phyloP scores from a whole-genome alignment of 2,329 filamentous ascomycete genomes.

The Xylariaceae sp. region DNA sequence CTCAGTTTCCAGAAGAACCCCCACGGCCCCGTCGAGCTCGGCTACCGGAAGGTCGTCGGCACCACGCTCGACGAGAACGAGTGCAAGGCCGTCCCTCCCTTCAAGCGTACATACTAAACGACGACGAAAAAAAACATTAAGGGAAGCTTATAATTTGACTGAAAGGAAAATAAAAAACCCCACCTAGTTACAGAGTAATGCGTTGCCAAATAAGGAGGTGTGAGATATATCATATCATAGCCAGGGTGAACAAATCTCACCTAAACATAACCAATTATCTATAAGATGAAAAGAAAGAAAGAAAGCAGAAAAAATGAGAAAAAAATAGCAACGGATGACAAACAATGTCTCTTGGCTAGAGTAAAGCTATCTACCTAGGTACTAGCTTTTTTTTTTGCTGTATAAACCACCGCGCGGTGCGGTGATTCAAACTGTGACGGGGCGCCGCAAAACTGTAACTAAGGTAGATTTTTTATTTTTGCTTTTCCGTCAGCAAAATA shows the following conservation, averaged over 20 bases:
- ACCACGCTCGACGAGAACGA: conserved; percentile 89
- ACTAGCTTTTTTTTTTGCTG: too few relatives aligned
- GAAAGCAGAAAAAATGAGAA: too few relatives aligned
- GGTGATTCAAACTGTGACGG: conserved; percentile 10
- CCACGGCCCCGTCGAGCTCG: conserved; percentile 78
- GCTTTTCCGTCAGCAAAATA: conserved; percentile 11
- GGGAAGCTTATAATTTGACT: too few relatives aligned
- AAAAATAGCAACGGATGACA: too few relatives aligned
- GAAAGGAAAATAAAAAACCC: neutral
- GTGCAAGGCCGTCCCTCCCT: conserved; percentile 93
- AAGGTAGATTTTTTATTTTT: conserved; percentile 23
- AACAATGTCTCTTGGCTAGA: too few relatives aligned
- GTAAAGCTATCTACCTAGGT: too few relatives aligned
- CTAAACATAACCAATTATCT: conserved; percentile 8
- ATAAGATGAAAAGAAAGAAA: too few relatives aligned
- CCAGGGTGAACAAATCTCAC: conserved; percentile 10
- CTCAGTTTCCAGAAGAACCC: conserved; percentile 92
- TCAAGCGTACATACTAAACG: conserved; percentile 89
- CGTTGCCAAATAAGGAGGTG: conserved; percentile 14
- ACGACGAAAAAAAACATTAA: neutral
- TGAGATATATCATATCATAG: conserved; percentile 6
- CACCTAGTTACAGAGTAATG: conserved; percentile 12
- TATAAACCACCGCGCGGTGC: too few relatives aligned
- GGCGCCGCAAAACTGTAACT: conserved; percentile 23
- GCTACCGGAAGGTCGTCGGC: conserved; percentile 77